Percentiles rank a stretch among this genome's conserved stretches.
Evolutionary conservation across 2,329 filamentous ascomycete genomes (phyloP).

Genomic region (Diplodia intermedia): DNA sequence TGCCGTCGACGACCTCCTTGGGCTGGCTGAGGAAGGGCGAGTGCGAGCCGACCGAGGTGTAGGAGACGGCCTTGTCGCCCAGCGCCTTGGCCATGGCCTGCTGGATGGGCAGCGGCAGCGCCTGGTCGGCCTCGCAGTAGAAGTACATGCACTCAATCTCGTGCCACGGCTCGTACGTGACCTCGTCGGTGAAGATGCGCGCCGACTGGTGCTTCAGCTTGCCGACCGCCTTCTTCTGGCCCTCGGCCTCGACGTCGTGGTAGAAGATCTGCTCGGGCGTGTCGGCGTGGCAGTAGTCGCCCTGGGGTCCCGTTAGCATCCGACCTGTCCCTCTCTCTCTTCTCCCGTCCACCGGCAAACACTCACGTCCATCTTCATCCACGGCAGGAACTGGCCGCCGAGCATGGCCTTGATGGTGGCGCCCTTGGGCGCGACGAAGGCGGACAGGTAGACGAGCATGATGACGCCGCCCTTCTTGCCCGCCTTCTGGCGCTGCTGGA

Average conservation of each 20-base stretch:
- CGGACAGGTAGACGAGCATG: slow-evolving; percentile 46
- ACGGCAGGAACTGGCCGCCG: slow-evolving; percentile 39
- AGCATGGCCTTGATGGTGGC: slow-evolving; percentile 43
- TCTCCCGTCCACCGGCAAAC: no score
- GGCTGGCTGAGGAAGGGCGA: slow-evolving; percentile 53
- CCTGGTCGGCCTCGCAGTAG: slow-evolving; percentile 47
- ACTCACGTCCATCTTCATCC: slow-evolving; percentile 42
- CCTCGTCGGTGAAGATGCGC: slow-evolving; percentile 34
- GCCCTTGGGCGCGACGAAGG: slow-evolving; percentile 48
- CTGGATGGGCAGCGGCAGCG: slow-evolving; percentile 44
- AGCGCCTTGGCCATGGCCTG: slow-evolving; percentile 44
- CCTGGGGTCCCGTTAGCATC: background rate
- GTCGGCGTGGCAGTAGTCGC: slow-evolving; percentile 28
- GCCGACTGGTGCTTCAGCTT: slow-evolving; percentile 25
- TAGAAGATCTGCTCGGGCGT: slow-evolving; percentile 30
- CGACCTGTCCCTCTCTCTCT: background rate
- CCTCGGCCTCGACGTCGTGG: slow-evolving; percentile 29
- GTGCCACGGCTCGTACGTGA: slow-evolving; percentile 45
- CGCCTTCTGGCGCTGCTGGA: slow-evolving; percentile 43
- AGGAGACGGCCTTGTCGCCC: slow-evolving; percentile 33
- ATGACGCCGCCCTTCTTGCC: slow-evolving; percentile 51
- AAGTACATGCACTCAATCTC: slow-evolving; percentile 48
- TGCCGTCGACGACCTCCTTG: slow-evolving; percentile 42
- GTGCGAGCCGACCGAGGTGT: slow-evolving; percentile 42
- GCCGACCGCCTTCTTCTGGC: slow-evolving; percentile 15